These are phyloP conservation scores for Pinus albicaulis DNA, from an alignment of 75 land plant genomes.

Conservation along the genomic window DNA sequence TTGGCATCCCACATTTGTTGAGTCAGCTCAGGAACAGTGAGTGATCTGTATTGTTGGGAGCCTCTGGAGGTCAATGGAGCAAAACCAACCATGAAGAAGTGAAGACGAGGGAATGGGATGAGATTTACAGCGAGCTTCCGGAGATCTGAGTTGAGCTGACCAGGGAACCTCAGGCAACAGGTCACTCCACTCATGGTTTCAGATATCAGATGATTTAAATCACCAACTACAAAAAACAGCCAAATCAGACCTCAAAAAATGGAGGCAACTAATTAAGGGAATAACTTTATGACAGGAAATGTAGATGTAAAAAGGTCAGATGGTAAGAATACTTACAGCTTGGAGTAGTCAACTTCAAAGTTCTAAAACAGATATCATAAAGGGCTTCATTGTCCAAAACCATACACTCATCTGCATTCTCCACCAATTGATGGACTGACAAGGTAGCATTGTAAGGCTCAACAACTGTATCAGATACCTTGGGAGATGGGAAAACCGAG, in stretches of 20 bases:
- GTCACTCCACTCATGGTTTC: slow-evolving; percentile 23
- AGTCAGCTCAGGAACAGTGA: slow-evolving; percentile 19
- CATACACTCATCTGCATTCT: slow-evolving; percentile 54
- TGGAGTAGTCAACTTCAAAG: slow-evolving; percentile 44
- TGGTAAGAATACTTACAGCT: slow-evolving; percentile 18
- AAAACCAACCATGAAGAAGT: slow-evolving; percentile 55
- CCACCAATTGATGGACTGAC: slow-evolving; percentile 42
- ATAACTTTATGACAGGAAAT: not conserved
- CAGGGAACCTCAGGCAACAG: no score
- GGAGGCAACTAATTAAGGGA: not conserved
- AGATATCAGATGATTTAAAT: slow-evolving; percentile 33
- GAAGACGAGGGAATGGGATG: slow-evolving; percentile 45
- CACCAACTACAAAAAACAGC: slow-evolving; percentile 25
- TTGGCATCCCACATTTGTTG: no score
- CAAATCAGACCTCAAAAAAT: not conserved
- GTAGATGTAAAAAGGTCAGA: not conserved
- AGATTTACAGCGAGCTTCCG: slow-evolving; percentile 13
- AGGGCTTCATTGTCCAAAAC: slow-evolving; percentile 44
- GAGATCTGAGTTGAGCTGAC: no score
- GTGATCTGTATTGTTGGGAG: slow-evolving; percentile 49
- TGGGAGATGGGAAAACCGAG: slow-evolving; percentile 37
- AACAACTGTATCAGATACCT: slow-evolving; percentile 38
- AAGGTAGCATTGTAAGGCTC: slow-evolving; percentile 46
- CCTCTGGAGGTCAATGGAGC: slow-evolving; percentile 44
- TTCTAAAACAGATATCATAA: slow-evolving; percentile 23